Percentiles rank a stretch among this genome's conserved stretches.
Evolutionary conservation across 2,329 filamentous ascomycete species (phyloP).

Genomic region (Beauveria sp.): DNA sequence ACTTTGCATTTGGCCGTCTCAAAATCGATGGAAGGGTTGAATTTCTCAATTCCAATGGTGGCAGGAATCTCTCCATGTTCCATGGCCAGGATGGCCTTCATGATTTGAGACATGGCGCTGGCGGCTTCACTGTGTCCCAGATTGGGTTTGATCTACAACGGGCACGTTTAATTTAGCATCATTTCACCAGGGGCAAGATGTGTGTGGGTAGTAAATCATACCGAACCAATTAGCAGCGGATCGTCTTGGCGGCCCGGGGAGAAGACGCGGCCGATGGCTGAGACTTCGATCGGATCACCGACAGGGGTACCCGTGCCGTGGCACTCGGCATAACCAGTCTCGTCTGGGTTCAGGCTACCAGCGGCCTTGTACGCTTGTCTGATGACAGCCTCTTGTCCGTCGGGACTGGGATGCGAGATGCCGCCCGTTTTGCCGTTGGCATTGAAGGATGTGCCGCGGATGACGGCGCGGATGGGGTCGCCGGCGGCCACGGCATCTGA

Average conservation of each 20-base stretch:
- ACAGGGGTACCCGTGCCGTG: conserved; percentile 32
- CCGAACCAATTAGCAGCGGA: not conserved
- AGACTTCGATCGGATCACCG: conserved; percentile 22
- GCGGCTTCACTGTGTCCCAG: conserved; percentile 23
- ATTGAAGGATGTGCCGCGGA: conserved; percentile 28
- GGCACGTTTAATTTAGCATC: conserved; percentile 13
- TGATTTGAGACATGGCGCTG: conserved; percentile 18
- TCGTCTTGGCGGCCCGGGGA: not conserved
- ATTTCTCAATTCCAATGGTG: not conserved
- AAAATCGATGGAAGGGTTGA: conserved; percentile 16
- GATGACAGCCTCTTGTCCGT: not conserved
- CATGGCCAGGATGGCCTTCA: conserved; percentile 19
- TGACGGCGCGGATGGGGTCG: conserved; percentile 22
- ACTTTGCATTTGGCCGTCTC: conserved; percentile 18
- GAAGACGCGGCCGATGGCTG: conserved; percentile 16
- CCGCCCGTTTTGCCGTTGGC: conserved; percentile 34
- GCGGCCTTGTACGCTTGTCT: conserved; percentile 11
- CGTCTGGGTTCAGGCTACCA: conserved; percentile 15
- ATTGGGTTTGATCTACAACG: conserved; percentile 20
- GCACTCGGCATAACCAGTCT: conserved; percentile 28
- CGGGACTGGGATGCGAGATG: conserved; percentile 31
- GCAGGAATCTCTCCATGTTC: conserved; percentile 10
- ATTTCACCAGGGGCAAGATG: not conserved
- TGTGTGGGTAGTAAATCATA: not conserved
- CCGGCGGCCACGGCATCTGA: not conserved